phyloP scores from a whole-genome alignment of 208 protist species.

The Leptomonas pyrrhocoris region DNA sequence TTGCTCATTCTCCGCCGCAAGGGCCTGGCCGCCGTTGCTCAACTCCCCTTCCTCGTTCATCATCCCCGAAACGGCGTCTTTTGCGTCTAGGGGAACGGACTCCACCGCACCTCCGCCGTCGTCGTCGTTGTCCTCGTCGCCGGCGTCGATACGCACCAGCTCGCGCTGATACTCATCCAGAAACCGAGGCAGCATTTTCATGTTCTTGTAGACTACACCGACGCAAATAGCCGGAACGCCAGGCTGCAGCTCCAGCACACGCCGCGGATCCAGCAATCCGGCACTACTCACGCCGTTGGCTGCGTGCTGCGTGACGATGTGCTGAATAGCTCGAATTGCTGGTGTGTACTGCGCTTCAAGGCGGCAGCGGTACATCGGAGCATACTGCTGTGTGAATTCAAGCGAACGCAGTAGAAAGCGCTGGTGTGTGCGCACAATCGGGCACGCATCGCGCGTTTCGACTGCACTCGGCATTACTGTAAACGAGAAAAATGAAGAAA shows the following conservation, averaged over 20 bases:
- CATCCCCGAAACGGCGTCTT: slow-evolving; percentile 4
- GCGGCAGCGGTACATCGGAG: slow-evolving; percentile 82
- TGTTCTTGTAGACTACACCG: slow-evolving; percentile 90
- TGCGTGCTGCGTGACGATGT: slow-evolving; percentile 15
- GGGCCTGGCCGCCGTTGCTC: slow-evolving; percentile 18
- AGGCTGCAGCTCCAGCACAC: slow-evolving; percentile 72
- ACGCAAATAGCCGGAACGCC: slow-evolving; percentile 65
- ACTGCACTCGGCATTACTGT: slow-evolving; percentile 9
- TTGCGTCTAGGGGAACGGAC: slow-evolving; percentile 17
- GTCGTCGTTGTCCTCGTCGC: slow-evolving; percentile 73
- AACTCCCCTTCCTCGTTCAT: slow-evolving; percentile 24
- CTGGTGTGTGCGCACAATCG: slow-evolving; percentile 76
- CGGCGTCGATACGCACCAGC: slow-evolving; percentile 80
- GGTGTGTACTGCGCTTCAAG: slow-evolving; percentile 51
- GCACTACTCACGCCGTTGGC: background rate
- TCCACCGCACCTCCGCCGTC: slow-evolving; percentile 22
- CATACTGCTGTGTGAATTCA: slow-evolving; percentile 86
- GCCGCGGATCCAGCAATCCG: slow-evolving; percentile 9
- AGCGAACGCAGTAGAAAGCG: slow-evolving; percentile 80
- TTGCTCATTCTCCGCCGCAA: slow-evolving; percentile 39
- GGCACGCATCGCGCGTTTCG: slow-evolving; percentile 51
- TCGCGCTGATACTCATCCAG: slow-evolving; percentile 89
- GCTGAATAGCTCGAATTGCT: slow-evolving; percentile 46
- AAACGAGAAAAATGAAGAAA: background rate
- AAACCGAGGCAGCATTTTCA: slow-evolving; percentile 86